phyloP scores from a whole-genome alignment of 2,329 filamentous ascomycete genomes.

The Penicillium sp. region DNA sequence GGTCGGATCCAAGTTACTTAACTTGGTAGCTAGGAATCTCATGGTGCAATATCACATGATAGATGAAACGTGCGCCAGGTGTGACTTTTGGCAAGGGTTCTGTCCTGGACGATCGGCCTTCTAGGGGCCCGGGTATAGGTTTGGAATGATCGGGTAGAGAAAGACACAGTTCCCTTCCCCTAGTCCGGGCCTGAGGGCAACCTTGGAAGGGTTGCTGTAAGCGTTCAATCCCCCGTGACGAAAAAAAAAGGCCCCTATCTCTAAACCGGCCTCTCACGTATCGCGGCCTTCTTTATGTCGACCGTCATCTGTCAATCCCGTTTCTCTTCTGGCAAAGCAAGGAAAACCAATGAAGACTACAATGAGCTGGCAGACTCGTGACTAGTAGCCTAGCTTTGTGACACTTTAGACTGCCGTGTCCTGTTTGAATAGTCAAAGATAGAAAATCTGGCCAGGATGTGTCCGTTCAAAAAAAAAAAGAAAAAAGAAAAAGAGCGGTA shows the following conservation, averaged over 20 bases:
- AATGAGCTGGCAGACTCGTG: slow-evolving; percentile 25
- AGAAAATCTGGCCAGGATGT: slow-evolving; percentile 17
- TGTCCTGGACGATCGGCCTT: slow-evolving; percentile 14
- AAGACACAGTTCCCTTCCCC: slow-evolving; percentile 4
- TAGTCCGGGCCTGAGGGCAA: slow-evolving; percentile 8
- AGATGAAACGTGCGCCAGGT: slow-evolving; percentile 27
- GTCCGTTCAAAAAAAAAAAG: slow-evolving; percentile 18
- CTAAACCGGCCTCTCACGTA: neutral
- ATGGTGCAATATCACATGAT: slow-evolving; percentile 29
- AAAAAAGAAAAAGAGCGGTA: slow-evolving; percentile 20
- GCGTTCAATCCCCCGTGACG: slow-evolving; percentile 1
- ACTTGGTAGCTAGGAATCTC: neutral
- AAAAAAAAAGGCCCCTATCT: neutral
- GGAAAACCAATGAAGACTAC: slow-evolving; percentile 1
- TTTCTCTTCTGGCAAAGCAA: neutral
- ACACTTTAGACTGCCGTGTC: slow-evolving; percentile 21
- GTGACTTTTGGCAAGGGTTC: slow-evolving; percentile 13
- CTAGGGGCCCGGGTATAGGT: slow-evolving; percentile 15
- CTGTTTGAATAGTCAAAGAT: slow-evolving; percentile 8
- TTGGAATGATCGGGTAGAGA: slow-evolving; percentile 10
- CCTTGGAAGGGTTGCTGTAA: neutral
- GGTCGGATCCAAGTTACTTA: neutral
- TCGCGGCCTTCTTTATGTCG: neutral
- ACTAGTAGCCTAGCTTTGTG: slow-evolving; percentile 19
- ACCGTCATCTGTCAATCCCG: slow-evolving; percentile 5